Evolutionary conservation across 352 stramenopile genomes (phyloP), one percentile per base, ranked within the genome.

Genomic region (Phytopythium helicoides): DNA sequence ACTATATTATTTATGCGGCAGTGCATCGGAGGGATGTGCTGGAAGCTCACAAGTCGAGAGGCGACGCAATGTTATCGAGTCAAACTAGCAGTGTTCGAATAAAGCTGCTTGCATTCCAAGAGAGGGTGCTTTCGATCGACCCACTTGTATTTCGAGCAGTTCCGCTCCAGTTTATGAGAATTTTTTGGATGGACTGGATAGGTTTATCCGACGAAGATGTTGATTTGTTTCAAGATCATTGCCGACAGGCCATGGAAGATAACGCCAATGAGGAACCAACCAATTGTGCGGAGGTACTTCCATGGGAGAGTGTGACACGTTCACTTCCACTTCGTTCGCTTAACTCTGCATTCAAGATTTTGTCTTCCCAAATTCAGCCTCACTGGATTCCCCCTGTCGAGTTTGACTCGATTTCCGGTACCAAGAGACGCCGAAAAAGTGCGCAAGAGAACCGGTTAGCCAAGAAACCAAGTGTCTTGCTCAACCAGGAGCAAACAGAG

Each of bases 171-270:
- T 89, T 73, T 71, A 86, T 77, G 58, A 59, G 57, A 15, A 23
- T 65, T 1, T 39, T 87, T 12, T 87, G 73, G 78, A 70, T 73
- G 28, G 42, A 68, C 9, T 89, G 76, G 60, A 56, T 89, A 9
- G 62, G 59, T 1, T 61, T 89, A 47, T 57, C 65, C 0, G 54
- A 71, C 4, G 64, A 73, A 21, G 66, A 84, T 21, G 58, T 86
- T 14, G 26, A 50, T 2, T 55, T 66, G 3, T 89, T 87, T 51
- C 63, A 66, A n/a, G 57, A 56, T 40, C 46, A 60, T 31, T 62
- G 65, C 37, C 45, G 64, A 8, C 50, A 63, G 16, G 48, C 22
- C n/a, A 54, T 52, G 11, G 12, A 51, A 16, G 35, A 62, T 6
- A n/a, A n/a, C n/a, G n/a, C n/a, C n/a, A n/a, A n/a, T n/a, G 60